Evolutionary conservation across 2,329 filamentous ascomycete species (phyloP), one percentile per base, ranked within the genome.

Genomic region (Phoma sp.): DNA sequence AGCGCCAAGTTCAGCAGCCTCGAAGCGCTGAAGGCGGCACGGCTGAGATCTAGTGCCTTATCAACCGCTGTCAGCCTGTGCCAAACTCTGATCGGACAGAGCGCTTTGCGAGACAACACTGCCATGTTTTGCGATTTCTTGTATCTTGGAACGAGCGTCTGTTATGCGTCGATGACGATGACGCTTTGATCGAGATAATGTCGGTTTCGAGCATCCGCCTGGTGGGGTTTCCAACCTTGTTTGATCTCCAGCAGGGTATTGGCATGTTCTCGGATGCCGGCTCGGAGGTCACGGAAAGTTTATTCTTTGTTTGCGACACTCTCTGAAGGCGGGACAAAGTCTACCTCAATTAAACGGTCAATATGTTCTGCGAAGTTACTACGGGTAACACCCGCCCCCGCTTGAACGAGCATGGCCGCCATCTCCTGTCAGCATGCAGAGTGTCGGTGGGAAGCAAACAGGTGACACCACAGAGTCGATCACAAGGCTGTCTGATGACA

Each of bases 1-100:
- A 36, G 42, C 37, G 49, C 52, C 46, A 55, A 54, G 33, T 33
- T 23, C 48, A 53, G 49, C 60, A 51, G 49, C 53, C 39, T 54
- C 43, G 54, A 60, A 62, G 63, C 57, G 60, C 60, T 57, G 49
- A 55, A 34, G 57, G 57, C 62, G 61, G 63, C 65, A 64, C 65
- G 60, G 59, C 45, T 50, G 39, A 47, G 49, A 40, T 32, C 45
- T 17, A 49, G 15, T 37, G 30, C 47, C 29, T 38, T 42, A 49
- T 18, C 38, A 42, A 48, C 45, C 45, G 51, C 45, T 54, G 51
- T 54, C 50, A 46, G 42, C 40, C 42, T 40, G n/a, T 45, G 21
- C 40, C 28, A 53, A 53, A 42, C 29, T 42, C 30, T 46, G 51
- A 43, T 38, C 43, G 43, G 38, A 26, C 32, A 43, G 39, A 42